A percentile compares a stretch with the other conserved stretches of the same genome.
Conservation (phyloP, 495 filamentous ascomycete genomes). For the Hypoxylon lenormandii region DNA sequence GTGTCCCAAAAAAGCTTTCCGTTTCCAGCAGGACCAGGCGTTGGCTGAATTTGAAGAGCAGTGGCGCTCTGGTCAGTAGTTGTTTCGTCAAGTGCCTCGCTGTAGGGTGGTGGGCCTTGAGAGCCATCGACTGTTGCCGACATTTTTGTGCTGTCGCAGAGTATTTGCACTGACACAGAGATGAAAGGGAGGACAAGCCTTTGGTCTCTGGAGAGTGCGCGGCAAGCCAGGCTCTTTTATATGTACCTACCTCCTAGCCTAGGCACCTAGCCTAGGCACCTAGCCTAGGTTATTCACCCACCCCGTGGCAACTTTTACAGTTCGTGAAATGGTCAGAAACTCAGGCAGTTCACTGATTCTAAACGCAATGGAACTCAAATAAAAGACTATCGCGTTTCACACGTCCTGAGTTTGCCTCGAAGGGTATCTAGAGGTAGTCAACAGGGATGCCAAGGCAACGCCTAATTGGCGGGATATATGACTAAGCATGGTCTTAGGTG, state of each 20-base stretch:
- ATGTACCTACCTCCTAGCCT: not conserved
- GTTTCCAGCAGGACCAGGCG: slow-evolving; percentile 25
- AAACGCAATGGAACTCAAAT: not conserved
- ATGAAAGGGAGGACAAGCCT: slow-evolving; percentile 2
- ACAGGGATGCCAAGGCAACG: too few relatives aligned
- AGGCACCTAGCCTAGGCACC: not conserved
- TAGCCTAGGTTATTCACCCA: slow-evolving; percentile 4
- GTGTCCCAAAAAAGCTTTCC: not conserved
- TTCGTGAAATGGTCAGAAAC: slow-evolving; percentile 1
- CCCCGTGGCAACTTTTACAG: slow-evolving; percentile 10
- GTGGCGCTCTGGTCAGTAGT: slow-evolving; percentile 7
- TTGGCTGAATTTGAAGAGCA: slow-evolving; percentile 17
- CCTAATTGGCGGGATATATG: too few relatives aligned
- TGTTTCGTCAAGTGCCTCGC: slow-evolving; percentile 9
- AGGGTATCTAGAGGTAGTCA: too few relatives aligned
- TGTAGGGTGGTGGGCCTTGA: slow-evolving; percentile 14
- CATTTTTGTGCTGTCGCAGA: slow-evolving; percentile 15
- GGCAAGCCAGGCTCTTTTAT: slow-evolving; percentile 11
- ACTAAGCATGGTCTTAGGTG: too few relatives aligned
- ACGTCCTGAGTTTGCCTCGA: too few relatives aligned
- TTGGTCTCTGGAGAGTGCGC: slow-evolving; percentile 12
- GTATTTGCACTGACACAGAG: not conserved
- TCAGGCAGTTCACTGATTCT: slow-evolving; percentile 1
- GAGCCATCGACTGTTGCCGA: slow-evolving; percentile 5
- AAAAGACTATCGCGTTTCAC: not conserved